These are phyloP conservation scores for Leccinum glutinopallens DNA, from an alignment of 1,284 basidiomycete genomes.

Conservation along the genomic window DNA sequence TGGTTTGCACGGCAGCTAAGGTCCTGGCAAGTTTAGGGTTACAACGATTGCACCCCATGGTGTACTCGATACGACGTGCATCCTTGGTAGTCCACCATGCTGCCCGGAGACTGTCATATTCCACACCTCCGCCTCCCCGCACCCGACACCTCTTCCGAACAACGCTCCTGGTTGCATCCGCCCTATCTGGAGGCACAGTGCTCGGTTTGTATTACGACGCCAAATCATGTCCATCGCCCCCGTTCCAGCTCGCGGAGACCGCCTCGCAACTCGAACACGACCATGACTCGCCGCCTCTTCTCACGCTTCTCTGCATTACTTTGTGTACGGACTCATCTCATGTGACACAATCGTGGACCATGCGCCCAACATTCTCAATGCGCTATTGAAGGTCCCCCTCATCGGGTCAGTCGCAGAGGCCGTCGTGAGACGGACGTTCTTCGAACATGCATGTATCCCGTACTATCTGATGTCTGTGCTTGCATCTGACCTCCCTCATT, in stretches of 20 bases:
- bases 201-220: constrained; percentile 30
- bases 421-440: constrained; percentile 83
- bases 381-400: constrained; percentile 65
- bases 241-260: constrained; percentile 21
- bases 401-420: constrained; percentile 67
- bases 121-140: constrained; percentile 9
- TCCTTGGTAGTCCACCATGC: not conserved
- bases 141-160: constrained; percentile 14
- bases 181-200: constrained; percentile 23
- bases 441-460: constrained; percentile 61
- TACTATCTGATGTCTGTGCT: not conserved
- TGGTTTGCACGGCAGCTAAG: not conserved
- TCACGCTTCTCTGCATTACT: constrained; percentile 62
- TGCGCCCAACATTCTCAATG: constrained; percentile 70
- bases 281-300: constrained; percentile 21
- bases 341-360: constrained; percentile 77
- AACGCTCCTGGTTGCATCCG: constrained; percentile 22
- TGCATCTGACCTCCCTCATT: not conserved
- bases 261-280: constrained; percentile 2
- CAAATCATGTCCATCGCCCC: constrained; percentile 30
- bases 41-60: constrained; percentile 1
- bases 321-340: constrained; percentile 82
- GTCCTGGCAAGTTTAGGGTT: not conserved
- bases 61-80: constrained; percentile 22
- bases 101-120: constrained; percentile 9